Conservation (phyloP, 2,329 filamentous ascomycete genomes). For the Venturia asperata region DNA sequence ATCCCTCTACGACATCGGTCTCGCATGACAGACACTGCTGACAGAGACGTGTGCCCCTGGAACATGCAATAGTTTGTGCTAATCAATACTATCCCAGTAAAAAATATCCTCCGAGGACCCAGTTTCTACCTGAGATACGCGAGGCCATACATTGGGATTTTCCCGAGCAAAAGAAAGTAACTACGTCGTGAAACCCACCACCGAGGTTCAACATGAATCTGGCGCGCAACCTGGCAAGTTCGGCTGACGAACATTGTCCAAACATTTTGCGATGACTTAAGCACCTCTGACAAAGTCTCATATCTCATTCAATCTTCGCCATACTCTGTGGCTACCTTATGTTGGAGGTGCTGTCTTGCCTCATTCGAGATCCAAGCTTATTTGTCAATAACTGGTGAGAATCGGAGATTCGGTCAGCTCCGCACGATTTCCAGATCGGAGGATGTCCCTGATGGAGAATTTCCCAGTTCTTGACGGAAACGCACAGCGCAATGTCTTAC, state of each 20-base stretch:
- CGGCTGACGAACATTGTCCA: not conserved
- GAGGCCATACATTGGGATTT: not conserved
- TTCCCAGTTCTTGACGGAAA: not conserved
- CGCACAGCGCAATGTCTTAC: not conserved
- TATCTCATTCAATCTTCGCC: not conserved
- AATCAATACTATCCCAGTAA: constrained; percentile 1
- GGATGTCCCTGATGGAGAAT: not conserved
- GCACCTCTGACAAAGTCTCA: not conserved
- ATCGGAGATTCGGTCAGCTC: not conserved
- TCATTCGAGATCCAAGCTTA: not conserved
- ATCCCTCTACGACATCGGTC: not conserved
- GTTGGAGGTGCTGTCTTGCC: not conserved
- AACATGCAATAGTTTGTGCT: not conserved
- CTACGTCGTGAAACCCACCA: not conserved
- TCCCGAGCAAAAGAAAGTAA: not conserved
- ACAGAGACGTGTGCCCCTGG: not conserved
- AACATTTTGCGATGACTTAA: not conserved
- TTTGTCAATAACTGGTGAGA: not conserved
- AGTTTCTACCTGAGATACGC: not conserved
- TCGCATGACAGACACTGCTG: not conserved
- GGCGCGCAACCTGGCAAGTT: not conserved
- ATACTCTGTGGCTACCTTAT: not conserved
- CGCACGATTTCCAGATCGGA: not conserved
- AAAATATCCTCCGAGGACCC: not conserved
- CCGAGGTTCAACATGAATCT: not conserved